phyloP scores from a whole-genome alignment of 495 filamentous ascomycete species.

The Penicillium diatomitis region DNA sequence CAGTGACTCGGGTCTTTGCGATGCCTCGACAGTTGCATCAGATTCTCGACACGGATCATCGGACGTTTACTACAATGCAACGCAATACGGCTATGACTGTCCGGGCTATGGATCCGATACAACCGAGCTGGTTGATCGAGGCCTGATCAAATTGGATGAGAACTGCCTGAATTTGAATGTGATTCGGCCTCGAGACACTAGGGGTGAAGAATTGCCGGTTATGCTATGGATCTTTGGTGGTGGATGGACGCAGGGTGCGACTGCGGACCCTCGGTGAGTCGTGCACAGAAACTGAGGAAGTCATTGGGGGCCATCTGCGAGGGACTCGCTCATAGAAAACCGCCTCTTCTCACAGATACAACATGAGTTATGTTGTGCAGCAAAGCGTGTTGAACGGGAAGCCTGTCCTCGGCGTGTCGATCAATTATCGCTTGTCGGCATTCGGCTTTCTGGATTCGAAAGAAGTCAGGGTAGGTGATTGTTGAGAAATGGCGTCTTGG shows the following conservation, averaged over 20 bases:
- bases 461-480: constrained; percentile 26
- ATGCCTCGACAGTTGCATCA: background rate
- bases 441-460: constrained; percentile 59
- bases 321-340: too few species aligned
- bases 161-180: constrained; percentile 61
- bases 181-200: constrained; percentile 42
- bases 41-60: too few species aligned
- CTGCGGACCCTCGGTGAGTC: constrained; percentile 27
- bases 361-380: constrained; percentile 29
- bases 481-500: background rate
- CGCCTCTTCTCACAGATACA: constrained; percentile 14
- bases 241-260: constrained; percentile 36
- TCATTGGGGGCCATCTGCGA: background rate
- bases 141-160: constrained; percentile 34
- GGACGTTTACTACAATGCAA: constrained; percentile 23
- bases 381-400: constrained; percentile 36
- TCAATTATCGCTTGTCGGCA: constrained; percentile 66
- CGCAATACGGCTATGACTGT: constrained; percentile 29
- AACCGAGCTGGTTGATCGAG: constrained; percentile 13
- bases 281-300: background rate
- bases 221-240: constrained; percentile 62
- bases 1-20: constrained; percentile 13
- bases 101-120: constrained; percentile 29
- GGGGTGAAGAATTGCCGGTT: constrained; percentile 47
- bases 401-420: constrained; percentile 59